Percentiles rank a stretch among this genome's conserved stretches.
Evolutionary conservation across 768 basidiomycete species (phyloP).

Genomic region (Pleurotus sapidus): DNA sequence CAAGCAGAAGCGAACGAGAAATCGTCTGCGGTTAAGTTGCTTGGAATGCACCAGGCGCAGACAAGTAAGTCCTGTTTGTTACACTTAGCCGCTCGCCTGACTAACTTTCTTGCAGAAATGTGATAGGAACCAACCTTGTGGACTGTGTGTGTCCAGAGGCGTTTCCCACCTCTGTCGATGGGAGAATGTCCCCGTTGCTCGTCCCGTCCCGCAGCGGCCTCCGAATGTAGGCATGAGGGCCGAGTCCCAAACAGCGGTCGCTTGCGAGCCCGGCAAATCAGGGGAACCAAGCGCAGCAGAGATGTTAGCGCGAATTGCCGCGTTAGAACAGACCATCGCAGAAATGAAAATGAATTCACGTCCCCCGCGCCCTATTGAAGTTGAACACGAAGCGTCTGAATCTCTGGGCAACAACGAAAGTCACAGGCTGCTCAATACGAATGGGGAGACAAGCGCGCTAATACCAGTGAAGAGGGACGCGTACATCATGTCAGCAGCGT

Average conservation of each 20-base stretch:
- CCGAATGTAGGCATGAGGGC: conserved; percentile 20
- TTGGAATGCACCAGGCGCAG: conserved; percentile 56
- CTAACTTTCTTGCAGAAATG: conserved; percentile 39
- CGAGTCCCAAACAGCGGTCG: neutral
- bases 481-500: conserved; percentile 35
- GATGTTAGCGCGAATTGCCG: conserved; percentile 24
- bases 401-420: too few relatives aligned
- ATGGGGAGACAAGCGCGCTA: too few relatives aligned
- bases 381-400: too few relatives aligned
- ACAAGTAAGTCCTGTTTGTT: conserved; percentile 33
- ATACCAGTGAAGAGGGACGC: conserved; percentile 27
- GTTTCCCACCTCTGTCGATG: conserved; percentile 44
- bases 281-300: conserved; percentile 20
- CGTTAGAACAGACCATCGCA: conserved; percentile 21
- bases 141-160: conserved; percentile 34
- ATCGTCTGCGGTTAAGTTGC: conserved; percentile 49
- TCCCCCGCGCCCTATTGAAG: too few relatives aligned
- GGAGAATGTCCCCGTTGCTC: conserved; percentile 40
- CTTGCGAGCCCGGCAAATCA: neutral
- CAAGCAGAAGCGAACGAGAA: conserved; percentile 49
- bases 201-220: conserved; percentile 34
- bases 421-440: too few relatives aligned
- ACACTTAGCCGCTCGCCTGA: neutral
- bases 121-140: conserved; percentile 42
- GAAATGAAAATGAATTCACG: neutral